Conservation (phyloP, 306 rosid species). For the Lathyrus aphaca region DNA sequence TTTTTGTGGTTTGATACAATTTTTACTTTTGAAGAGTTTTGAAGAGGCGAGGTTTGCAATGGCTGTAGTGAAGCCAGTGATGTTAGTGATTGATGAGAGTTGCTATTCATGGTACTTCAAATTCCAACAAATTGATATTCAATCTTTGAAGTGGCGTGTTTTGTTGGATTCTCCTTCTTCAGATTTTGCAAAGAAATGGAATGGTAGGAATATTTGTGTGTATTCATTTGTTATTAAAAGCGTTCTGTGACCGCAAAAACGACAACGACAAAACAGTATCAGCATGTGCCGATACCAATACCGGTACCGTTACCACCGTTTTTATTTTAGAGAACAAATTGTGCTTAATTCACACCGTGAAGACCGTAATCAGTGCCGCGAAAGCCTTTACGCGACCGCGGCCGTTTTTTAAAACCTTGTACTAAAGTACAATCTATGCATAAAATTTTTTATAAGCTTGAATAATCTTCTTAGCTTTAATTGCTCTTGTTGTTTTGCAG, state of each 20-base stretch:
- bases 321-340: no score
- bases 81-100: slow-evolving; percentile 72
- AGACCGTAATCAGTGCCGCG: no score
- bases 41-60: slow-evolving; percentile 79
- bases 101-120: slow-evolving; percentile 60
- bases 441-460: neutral
- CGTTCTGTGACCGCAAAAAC: no score
- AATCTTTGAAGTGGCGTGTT: slow-evolving; percentile 70
- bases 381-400: no score
- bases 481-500: slow-evolving; percentile 46
- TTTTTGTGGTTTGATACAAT: slow-evolving; percentile 23
- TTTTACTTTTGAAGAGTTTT: slow-evolving; percentile 53
- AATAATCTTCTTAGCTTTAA: slow-evolving; percentile 13
- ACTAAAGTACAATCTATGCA: neutral
- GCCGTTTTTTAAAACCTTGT: neutral
- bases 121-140: slow-evolving; percentile 52
- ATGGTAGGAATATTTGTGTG: slow-evolving; percentile 45
- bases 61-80: slow-evolving; percentile 63
- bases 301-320: no score
- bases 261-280: no score
- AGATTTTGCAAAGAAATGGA: slow-evolving; percentile 38
- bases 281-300: no score
- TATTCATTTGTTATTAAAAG: neutral
- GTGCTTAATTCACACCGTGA: no score
- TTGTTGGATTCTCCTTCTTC: slow-evolving; percentile 56